Evolutionary conservation across 192 early-diverging fungal species (phyloP), one percentile per base, ranked within the genome.

Genomic region (Chytriomyces sp.): DNA sequence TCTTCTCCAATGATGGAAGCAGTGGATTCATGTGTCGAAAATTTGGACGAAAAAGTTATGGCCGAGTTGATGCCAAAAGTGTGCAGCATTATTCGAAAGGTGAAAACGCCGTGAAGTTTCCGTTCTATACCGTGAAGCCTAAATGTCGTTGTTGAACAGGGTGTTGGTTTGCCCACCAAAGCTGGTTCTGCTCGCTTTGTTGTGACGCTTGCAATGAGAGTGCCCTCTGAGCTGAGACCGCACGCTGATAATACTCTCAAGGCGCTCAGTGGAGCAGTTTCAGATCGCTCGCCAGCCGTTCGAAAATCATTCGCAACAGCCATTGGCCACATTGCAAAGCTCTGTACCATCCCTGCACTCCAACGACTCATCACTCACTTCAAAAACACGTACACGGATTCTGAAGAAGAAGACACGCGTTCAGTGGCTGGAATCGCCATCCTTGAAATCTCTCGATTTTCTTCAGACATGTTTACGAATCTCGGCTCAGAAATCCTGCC

Each of bases 1-100:
- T 81, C 85, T 2, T 97, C 95, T n/a, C 97, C 97, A 10, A 94
- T 97, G 79, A 97, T 97, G 95, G 92, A 96, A 75, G 94, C 92
- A 3, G 84, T 96, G 45, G 95, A 96, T 76, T 84, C 85, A 7
- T 88, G 89, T 63, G 83, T 96, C 0, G 90, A 93, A 44, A 89
- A 96, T 53, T 83, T 97, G 64, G 93, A 93, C 73, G 89, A 87
- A 23, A 79, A 81, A 2, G 88, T 89, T 5, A 91, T 97, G 82
- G 79, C 76, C 5, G 83, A 78, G 11, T 72, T 98, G 8, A 84
- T 92, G 1, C 93, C 93, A 7, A 86, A 87, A 57, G 78, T 98
- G 26, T 82, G 89, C 50, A 77, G 88, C 11, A 85, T 94, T 23
- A 89, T 96, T 48, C 86, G 89, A 16, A 95, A 93, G 61, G 72